Base-by-base conservation (phyloP, 768 basidiomycete species). In the Russula olivacea region DNA sequence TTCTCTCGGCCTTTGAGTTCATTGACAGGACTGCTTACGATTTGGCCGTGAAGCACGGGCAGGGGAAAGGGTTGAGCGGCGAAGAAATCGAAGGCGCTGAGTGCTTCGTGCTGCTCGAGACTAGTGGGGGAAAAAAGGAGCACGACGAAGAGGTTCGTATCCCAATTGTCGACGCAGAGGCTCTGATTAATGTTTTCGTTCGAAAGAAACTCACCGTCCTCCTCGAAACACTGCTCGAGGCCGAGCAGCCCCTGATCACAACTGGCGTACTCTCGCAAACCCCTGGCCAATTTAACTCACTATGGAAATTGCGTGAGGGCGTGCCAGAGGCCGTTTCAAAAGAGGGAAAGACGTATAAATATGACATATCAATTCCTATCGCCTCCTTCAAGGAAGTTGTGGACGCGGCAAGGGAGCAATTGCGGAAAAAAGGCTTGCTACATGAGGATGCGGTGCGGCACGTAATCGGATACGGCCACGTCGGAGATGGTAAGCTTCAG, bases 1-100 rank as follows among this genome's bases (percentile, higher is more conserved):
- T 98, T 65, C 83, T 99, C 32, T 95, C 93, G 9, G 96, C 97
- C 0, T 98, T 98, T 74, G 96, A 99, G 75, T 98, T 89, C 74
- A 91, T 95, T 55, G 96, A 99, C 72, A 81, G 90, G 58, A 86
- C 86, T 14, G 83, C 89, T 1, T 92, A 92, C 72, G 84, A 94
- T 56, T 78, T 95, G 60, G 87, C 87, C n/a, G 81, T 91, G 48
- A 85, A 88, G 70, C 89, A 92, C 67, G 88, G 90, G 0, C 87
- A 92, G 66, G 88, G 89, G 23, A 83, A 88, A 55, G 87, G 87
- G 14, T 79, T 96, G 40, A 80, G 82, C 56, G 82, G 88, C 55
- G 79, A 87, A 54, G 89, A 93, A 62, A 80, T 89, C 50, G 80
- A 84, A 66, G 86, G 88, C 57, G 85, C 93, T 30, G 80, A 87